phyloP scores from a whole-genome alignment of 495 filamentous ascomycete species.

The Ramalina peruviana region DNA sequence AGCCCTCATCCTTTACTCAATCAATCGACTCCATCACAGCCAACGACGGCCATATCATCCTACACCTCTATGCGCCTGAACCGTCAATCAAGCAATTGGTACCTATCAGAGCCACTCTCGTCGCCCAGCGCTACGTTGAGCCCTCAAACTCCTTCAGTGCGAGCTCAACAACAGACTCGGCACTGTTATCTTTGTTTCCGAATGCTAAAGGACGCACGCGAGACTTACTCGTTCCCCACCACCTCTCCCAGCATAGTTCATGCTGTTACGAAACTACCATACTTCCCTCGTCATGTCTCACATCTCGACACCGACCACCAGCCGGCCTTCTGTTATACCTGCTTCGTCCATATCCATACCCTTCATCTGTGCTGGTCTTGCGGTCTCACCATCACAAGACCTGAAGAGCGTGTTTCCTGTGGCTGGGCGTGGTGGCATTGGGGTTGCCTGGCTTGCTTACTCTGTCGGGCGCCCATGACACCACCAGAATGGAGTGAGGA shows the following conservation, averaged over 20 bases:
- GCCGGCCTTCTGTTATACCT: constrained; percentile 7
- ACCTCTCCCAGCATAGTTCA: constrained; percentile 1
- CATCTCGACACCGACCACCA: background rate
- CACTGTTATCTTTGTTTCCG: background rate
- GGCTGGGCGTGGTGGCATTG: constrained; percentile 14
- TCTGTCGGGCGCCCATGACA: background rate
- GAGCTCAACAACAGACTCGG: background rate
- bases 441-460: constrained; percentile 1
- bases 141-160: background rate
- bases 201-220: background rate
- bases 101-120: background rate
- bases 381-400: constrained; percentile 4
- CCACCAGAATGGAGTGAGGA: background rate
- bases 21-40: background rate
- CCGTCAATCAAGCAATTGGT: background rate
- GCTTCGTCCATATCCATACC: constrained; percentile 8
- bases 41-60: background rate
- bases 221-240: background rate
- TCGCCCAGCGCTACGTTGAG: background rate
- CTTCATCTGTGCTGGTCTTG: constrained; percentile 16
- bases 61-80: background rate
- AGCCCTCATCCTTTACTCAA: background rate
- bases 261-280: background rate
- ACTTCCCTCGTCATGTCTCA: background rate
- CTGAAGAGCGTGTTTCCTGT: constrained; percentile 12